Evolutionary conservation across 495 filamentous ascomycete genomes (phyloP).

Genomic region (Pseudotulostoma volvatum): DNA sequence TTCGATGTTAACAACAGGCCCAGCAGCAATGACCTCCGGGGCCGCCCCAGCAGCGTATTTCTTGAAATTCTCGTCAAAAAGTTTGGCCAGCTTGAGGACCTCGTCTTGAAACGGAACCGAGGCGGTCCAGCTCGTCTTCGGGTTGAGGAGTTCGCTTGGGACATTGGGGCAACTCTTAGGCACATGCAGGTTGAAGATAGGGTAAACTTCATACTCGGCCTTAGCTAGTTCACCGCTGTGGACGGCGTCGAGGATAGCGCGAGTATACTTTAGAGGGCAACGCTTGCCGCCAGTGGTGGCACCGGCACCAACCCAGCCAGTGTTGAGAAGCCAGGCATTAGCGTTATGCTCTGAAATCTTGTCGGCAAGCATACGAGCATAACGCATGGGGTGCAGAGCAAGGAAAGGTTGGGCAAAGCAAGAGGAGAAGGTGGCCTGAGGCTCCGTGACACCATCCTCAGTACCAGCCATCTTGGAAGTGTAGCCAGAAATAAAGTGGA

Average conservation of each 20-base stretch:
- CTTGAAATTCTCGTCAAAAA: constrained; percentile 96
- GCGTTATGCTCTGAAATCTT: constrained; percentile 92
- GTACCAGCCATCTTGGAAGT: constrained; percentile 99
- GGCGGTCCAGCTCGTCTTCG: constrained; percentile 77
- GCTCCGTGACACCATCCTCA: constrained; percentile 90
- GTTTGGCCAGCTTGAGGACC: constrained; percentile 68
- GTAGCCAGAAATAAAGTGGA: constrained; percentile 99
- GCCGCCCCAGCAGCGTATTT: constrained; percentile 85
- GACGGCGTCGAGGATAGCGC: constrained; percentile 94
- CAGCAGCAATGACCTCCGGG: constrained; percentile 42
- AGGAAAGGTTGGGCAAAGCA: constrained; percentile 99
- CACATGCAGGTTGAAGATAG: constrained; percentile 88
- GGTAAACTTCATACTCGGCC: constrained; percentile 84
- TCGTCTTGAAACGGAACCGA: constrained; percentile 63
- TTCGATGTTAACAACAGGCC: constrained; percentile 12
- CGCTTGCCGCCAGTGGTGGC: constrained; percentile 91
- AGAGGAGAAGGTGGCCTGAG: constrained; percentile 95
- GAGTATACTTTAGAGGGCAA: constrained; percentile 97
- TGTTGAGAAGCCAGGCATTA: constrained; percentile 98
- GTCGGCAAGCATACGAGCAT: constrained; percentile 92
- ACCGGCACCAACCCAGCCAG: constrained; percentile 95
- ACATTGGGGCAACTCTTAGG: constrained; percentile 76
- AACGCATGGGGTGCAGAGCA: constrained; percentile 97
- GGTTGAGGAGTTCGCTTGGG: constrained; percentile 84
- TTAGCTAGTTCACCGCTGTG: constrained; percentile 90